Percentiles rank a stretch among this genome's conserved stretches.
Conservation (phyloP, 345 rosid species). For the Hibiscus trionum region DNA sequence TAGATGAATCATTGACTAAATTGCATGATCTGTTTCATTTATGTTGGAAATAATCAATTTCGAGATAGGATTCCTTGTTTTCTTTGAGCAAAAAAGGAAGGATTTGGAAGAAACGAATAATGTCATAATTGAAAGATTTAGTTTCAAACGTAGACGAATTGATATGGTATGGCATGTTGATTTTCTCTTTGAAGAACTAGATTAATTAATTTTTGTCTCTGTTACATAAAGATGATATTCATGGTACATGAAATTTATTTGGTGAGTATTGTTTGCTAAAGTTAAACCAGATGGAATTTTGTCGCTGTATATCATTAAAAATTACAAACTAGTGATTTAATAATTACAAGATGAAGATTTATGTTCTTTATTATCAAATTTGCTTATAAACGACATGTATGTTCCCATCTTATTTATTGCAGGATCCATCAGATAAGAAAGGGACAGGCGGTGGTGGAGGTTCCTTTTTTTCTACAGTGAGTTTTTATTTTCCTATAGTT, state of each 20-base stretch:
- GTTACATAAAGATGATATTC: not conserved
- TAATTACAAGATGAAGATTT: not conserved
- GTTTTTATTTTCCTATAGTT: slow-evolving; percentile 15
- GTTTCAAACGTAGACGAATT: not conserved
- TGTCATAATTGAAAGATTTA: not conserved
- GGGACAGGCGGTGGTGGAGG: slow-evolving; percentile 49
- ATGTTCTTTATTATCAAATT: too few relatives aligned
- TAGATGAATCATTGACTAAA: not conserved
- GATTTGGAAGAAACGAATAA: too few relatives aligned
- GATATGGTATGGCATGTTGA: not conserved
- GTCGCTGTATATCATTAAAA: not conserved
- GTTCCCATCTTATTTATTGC: slow-evolving; percentile 13
- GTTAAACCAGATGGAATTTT: not conserved
- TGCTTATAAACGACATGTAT: not conserved
- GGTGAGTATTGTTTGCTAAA: not conserved
- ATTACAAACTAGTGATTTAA: not conserved
- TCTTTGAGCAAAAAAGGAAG: not conserved
- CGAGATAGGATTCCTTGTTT: not conserved
- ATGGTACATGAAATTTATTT: not conserved
- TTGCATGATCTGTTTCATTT: slow-evolving; percentile 16
- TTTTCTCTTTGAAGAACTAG: not conserved
- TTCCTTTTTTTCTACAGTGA: slow-evolving; percentile 47
- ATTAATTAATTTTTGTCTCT: not conserved
- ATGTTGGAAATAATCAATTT: not conserved
- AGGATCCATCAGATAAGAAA: slow-evolving; percentile 39